phyloP scores from a whole-genome alignment of 305 asterid species.

The Fraxinus angustifolia region DNA sequence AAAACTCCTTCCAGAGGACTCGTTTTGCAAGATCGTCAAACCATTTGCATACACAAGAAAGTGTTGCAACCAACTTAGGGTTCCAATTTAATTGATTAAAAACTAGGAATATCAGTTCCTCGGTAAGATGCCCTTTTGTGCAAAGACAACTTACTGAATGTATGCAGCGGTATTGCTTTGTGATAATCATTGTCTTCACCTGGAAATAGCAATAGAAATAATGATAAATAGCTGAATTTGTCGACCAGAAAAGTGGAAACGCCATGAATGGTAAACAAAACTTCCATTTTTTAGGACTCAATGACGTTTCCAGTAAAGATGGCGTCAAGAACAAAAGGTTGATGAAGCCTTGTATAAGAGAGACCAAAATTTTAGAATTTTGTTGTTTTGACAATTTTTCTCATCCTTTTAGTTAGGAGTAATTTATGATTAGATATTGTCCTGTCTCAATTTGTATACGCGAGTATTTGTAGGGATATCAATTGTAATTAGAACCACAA shows the following conservation, averaged over 20 bases:
- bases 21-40: constrained; percentile 92
- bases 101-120: constrained; percentile 76
- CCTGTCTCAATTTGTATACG: not conserved
- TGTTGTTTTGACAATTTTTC: not conserved
- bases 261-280: not conserved
- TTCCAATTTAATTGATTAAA: constrained; percentile 82
- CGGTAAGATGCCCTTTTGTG: constrained; percentile 80
- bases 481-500: not conserved
- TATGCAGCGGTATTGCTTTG: constrained; percentile 83
- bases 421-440: not conserved
- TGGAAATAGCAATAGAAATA: constrained; percentile 26
- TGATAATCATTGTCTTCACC: constrained; percentile 47
- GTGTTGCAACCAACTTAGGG: constrained; percentile 67
- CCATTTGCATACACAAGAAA: constrained; percentile 93
- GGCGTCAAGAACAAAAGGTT: constrained; percentile 1
- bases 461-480: not conserved
- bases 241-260: not conserved
- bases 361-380: not conserved
- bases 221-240: not conserved
- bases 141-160: constrained; percentile 84
- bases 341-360: not conserved
- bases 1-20: constrained; percentile 91
- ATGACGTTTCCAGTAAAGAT: not conserved
- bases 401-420: not conserved
- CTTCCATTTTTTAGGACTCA: not conserved